Conservation (phyloP, 2,329 filamentous ascomycete species). For the Didymella glomerata region DNA sequence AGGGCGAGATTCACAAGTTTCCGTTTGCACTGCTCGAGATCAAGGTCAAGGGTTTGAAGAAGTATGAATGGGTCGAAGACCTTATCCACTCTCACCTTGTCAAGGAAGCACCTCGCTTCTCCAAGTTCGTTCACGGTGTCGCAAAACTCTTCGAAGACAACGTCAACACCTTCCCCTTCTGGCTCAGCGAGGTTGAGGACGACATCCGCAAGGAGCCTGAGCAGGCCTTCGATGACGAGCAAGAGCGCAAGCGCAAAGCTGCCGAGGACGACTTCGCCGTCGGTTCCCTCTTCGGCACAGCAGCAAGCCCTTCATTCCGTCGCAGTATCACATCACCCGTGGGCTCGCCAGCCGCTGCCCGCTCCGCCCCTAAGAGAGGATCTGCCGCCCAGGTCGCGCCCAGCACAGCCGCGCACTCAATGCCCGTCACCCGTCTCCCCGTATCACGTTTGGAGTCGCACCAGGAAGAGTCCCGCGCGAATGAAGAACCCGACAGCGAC, state of each 20-base stretch:
- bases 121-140: slow-evolving; percentile 95
- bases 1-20: slow-evolving; percentile 90
- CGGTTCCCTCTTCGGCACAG: slow-evolving; percentile 78
- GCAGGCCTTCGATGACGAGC: slow-evolving; percentile 88
- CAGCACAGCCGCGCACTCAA: slow-evolving; percentile 32
- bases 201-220: slow-evolving; percentile 95
- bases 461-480: slow-evolving; percentile 49
- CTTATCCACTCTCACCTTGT: slow-evolving; percentile 92
- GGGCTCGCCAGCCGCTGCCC: slow-evolving; percentile 62
- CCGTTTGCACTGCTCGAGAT: slow-evolving; percentile 92
- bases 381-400: slow-evolving; percentile 14
- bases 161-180: slow-evolving; percentile 95
- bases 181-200: slow-evolving; percentile 88
- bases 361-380: slow-evolving; percentile 35
- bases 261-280: slow-evolving; percentile 90
- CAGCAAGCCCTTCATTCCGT: slow-evolving; percentile 54
- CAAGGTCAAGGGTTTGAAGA: slow-evolving; percentile 76
- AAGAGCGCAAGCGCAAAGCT: slow-evolving; percentile 79
- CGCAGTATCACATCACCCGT: slow-evolving; percentile 71
- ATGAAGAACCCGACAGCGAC: slow-evolving; percentile 59
- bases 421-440: slow-evolving; percentile 29
- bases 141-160: slow-evolving; percentile 91
- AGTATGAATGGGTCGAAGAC: slow-evolving; percentile 87
- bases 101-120: slow-evolving; percentile 87
- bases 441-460: slow-evolving; percentile 26